These are phyloP conservation scores for Salix dunnii DNA, from an alignment of 345 rosid genomes.

Conservation along the genomic window DNA sequence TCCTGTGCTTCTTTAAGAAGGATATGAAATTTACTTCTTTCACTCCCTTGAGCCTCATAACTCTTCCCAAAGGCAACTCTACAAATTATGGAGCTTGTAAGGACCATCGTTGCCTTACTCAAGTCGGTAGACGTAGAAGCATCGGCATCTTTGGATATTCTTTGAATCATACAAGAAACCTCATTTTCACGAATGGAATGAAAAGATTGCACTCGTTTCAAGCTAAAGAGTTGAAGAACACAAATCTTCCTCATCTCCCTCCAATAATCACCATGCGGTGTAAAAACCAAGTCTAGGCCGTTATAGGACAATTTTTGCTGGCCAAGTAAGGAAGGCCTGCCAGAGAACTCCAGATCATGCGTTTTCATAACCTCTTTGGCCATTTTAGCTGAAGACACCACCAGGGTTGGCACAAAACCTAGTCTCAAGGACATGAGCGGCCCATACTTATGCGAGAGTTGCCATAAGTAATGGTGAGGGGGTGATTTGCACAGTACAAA, in stretches of 20 bases:
- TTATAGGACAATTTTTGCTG: constrained; percentile 5
- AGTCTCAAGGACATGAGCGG: constrained; percentile 9
- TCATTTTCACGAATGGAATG: constrained; percentile 40
- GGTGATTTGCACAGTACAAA: neutral
- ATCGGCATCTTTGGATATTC: constrained; percentile 12
- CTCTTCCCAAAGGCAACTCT: neutral
- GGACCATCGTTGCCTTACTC: constrained; percentile 13
- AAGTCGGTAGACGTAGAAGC: neutral
- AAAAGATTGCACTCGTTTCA: constrained; percentile 29
- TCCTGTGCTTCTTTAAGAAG: constrained; percentile 29
- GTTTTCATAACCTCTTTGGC: constrained; percentile 2
- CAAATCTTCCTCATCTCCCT: constrained; percentile 40
- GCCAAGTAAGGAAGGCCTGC: neutral
- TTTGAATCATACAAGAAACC: constrained; percentile 33
- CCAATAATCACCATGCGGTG: constrained; percentile 46
- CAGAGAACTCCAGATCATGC: neutral
- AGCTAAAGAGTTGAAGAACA: constrained; percentile 34
- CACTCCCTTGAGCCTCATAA: neutral
- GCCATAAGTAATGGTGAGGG: neutral
- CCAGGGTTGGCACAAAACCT: neutral
- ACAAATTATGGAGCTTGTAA: constrained; percentile 31
- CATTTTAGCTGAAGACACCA: constrained; percentile 20
- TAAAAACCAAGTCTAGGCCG: constrained; percentile 3
- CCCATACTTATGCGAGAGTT: constrained; percentile 15
- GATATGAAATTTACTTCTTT: constrained; percentile 19